A percentile compares a stretch with the other conserved stretches of the same genome.
Conservation (phyloP, 306 rosid genomes). For the Acacia acuminata region DNA sequence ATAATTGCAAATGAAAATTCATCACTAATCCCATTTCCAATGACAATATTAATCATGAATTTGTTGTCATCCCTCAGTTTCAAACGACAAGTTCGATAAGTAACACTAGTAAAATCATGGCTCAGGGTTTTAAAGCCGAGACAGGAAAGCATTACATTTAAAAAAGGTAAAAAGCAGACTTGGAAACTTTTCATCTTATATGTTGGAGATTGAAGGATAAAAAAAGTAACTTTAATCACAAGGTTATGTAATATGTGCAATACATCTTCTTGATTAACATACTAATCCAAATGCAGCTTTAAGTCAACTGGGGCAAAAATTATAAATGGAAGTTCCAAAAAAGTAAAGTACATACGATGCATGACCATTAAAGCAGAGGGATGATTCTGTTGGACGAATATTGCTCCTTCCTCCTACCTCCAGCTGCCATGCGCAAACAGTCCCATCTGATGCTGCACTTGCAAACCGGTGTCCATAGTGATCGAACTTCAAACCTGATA, state of each 20-base stretch:
- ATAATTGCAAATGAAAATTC: constrained; percentile 6
- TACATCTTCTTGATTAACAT: constrained; percentile 19
- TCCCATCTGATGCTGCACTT: constrained; percentile 91
- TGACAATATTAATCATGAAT: constrained; percentile 9
- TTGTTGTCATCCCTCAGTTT: constrained; percentile 14
- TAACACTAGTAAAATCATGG: constrained; percentile 15
- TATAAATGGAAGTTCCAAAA: constrained; percentile 3
- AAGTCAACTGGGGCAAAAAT: constrained; percentile 18
- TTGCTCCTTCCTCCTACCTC: constrained; percentile 99
- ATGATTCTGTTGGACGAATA: constrained; percentile 76
- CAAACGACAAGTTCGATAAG: background rate
- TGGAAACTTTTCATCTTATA: background rate
- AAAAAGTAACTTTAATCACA: constrained; percentile 10
- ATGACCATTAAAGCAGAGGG: constrained; percentile 75
- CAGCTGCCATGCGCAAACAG: constrained; percentile 94
- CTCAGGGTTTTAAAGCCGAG: constrained; percentile 7
- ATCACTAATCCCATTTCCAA: constrained; percentile 11
- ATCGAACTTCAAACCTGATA: constrained; percentile 90
- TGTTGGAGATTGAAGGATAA: background rate
- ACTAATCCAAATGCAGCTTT: constrained; percentile 11
- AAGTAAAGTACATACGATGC: constrained; percentile 44
- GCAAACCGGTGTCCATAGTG: constrained; percentile 94
- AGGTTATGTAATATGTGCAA: constrained; percentile 21
- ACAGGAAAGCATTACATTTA: background rate
- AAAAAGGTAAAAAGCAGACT: background rate